Evolutionary conservation across 345 rosid species (phyloP), one percentile per base, ranked within the genome.

Genomic region (Noccaea caerulescens): DNA sequence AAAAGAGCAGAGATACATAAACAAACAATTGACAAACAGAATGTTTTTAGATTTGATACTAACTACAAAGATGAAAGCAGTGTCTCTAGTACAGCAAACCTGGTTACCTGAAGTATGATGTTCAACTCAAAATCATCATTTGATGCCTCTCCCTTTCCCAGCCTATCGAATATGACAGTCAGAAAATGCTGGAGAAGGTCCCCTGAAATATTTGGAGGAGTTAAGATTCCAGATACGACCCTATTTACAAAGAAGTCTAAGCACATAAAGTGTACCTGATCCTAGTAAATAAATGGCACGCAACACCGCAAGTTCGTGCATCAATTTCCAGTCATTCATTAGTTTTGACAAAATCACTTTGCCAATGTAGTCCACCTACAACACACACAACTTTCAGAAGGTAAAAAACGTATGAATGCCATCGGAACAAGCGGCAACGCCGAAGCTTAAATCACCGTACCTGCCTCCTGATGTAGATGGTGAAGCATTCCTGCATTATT

Each of bases 251-350:
- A 60, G 43, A 64, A n/a, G 39, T 68, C 58, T 73, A 41, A 42
- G 71, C 49, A 65, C 75, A 36, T 45, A 25, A 74, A 44, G 46
- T 18, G 45, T 75, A 91, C 97, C 99, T 78, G 99, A 94, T 51
- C 99, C 99, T 84, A 94, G 78, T 85, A 94, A 82, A 88, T 85
- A 94, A 61, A 94, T 91, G 72, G 92, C 95, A 73, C 98, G 98
- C 82, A 94, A 72, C 54, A 91, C 87, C n/a, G 93, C 86, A 74
- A 94, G 98, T 82, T 94, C 98, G 59, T 91, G 95, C 96, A 89
- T 89, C 84, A 94, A 71, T 82, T 85, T 86, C 99, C 98, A 94
- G 61, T 87, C 96, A 63, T 84, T 85, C 95, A 94, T 89, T 76
- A 91, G 78, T 84, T 89, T 94, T 13, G 88, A 87, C 77, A 94